Evolutionary conservation across 352 stramenopile genomes (phyloP).

Genomic region (Phytopythium sindhum): DNA sequence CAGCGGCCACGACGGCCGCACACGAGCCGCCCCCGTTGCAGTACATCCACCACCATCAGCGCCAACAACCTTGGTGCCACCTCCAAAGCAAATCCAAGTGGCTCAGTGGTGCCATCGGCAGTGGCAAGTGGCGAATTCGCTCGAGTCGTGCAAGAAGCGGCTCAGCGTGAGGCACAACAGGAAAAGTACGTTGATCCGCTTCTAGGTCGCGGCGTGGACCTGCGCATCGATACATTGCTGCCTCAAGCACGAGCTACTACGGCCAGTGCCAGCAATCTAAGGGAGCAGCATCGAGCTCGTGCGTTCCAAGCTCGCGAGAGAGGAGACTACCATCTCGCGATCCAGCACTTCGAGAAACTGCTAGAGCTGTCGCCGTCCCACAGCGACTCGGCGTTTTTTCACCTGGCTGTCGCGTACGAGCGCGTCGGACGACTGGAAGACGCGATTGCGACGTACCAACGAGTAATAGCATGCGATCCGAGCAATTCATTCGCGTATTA

Average conservation of each 20-base stretch:
- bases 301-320: slow-evolving; percentile 46
- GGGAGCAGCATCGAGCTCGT: slow-evolving; percentile 32
- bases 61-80: background rate
- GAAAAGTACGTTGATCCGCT: slow-evolving; percentile 44
- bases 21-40: background rate
- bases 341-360: slow-evolving; percentile 35
- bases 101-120: background rate
- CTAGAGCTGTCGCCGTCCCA: slow-evolving; percentile 15
- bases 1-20: background rate
- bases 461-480: slow-evolving; percentile 18
- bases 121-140: background rate
- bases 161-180: slow-evolving; percentile 33
- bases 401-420: slow-evolving; percentile 51
- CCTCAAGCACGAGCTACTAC: slow-evolving; percentile 20
- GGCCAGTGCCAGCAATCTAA: slow-evolving; percentile 31
- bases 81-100: slow-evolving; percentile 1
- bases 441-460: slow-evolving; percentile 33
- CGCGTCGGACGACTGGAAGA: slow-evolving; percentile 28
- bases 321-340: slow-evolving; percentile 40
- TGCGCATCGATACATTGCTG: slow-evolving; percentile 17
- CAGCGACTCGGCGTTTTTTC: slow-evolving; percentile 24
- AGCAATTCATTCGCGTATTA: slow-evolving; percentile 44
- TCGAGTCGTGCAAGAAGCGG: slow-evolving; percentile 39
- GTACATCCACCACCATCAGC: background rate
- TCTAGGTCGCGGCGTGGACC: slow-evolving; percentile 45